These are phyloP conservation scores for Yamadazyma kitorensis DNA, from an alignment of 805 yeast species.

Conservation along the genomic window DNA sequence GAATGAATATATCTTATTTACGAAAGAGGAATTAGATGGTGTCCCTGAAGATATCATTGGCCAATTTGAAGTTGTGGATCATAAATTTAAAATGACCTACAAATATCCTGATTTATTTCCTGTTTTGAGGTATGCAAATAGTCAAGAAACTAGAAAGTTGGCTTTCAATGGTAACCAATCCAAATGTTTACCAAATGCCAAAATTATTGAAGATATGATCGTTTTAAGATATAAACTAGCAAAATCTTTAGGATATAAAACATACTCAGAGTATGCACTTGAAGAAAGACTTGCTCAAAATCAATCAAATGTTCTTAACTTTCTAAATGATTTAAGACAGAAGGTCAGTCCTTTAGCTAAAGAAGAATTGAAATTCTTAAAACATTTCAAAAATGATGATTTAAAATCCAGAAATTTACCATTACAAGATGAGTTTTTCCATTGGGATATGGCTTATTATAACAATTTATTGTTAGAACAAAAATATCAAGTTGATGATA, in stretches of 20 bases:
- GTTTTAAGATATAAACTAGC: conserved; percentile 63
- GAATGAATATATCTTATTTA: conserved; percentile 56
- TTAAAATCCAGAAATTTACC: conserved; percentile 42
- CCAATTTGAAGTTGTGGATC: conserved; percentile 50
- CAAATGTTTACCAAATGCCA: conserved; percentile 64
- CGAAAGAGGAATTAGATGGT: conserved; percentile 66
- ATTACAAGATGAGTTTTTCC: conserved; percentile 40
- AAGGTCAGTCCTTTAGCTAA: conserved; percentile 61
- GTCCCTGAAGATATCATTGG: conserved; percentile 64
- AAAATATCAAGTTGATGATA: conserved; percentile 69
- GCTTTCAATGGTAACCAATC: conserved; percentile 69
- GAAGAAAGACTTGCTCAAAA: conserved; percentile 81
- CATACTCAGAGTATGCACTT: conserved; percentile 66
- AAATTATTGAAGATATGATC: conserved; percentile 57
- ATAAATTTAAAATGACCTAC: conserved; percentile 60
- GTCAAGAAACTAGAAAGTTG: conserved; percentile 59
- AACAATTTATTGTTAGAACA: conserved; percentile 63
- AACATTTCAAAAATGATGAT: conserved; percentile 53
- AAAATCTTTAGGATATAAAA: conserved; percentile 58
- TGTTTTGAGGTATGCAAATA: conserved; percentile 67
- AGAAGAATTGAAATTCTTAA: conserved; percentile 49
- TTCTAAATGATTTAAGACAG: conserved; percentile 57
- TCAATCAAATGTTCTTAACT: conserved; percentile 55
- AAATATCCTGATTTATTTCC: conserved; percentile 81
- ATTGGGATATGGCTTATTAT: conserved; percentile 76